Evolutionary conservation across 192 early-diverging fungal species (phyloP).

Genomic region (Irineochytrium annulatum): DNA sequence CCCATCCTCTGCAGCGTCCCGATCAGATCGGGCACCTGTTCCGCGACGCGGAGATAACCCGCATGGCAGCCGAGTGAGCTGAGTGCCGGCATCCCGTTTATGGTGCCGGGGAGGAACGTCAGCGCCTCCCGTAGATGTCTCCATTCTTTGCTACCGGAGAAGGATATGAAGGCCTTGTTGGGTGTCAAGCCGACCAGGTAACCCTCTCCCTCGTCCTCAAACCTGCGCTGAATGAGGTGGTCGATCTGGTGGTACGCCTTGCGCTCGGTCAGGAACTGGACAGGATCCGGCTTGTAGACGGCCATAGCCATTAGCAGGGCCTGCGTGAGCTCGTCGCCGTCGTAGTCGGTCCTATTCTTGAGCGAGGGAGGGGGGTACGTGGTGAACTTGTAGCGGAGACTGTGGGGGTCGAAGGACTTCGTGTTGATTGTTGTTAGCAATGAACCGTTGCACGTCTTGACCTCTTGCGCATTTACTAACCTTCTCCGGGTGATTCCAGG

Average conservation of each 20-base stretch:
- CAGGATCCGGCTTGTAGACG: conserved; percentile 20
- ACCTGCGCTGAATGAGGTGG: conserved; percentile 16
- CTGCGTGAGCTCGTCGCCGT: conserved; percentile 25
- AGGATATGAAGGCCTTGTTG: conserved; percentile 21
- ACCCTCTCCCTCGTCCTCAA: conserved; percentile 19
- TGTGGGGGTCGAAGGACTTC: conserved; percentile 17
- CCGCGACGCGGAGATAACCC: conserved; percentile 26
- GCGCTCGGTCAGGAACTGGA: conserved; percentile 11
- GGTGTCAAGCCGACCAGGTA: conserved; percentile 17
- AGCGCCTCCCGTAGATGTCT: conserved; percentile 26
- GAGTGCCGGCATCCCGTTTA: conserved; percentile 27
- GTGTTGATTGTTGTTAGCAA: neutral
- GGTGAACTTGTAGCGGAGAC: conserved; percentile 21
- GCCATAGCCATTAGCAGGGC: conserved; percentile 14
- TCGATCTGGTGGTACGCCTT: conserved; percentile 19
- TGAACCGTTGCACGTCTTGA: neutral
- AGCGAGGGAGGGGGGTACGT: conserved; percentile 13
- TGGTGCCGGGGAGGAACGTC: conserved; percentile 21
- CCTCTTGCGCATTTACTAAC: too few relatives aligned
- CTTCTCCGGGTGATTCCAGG: conserved; percentile 6
- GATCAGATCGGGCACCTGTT: conserved; percentile 28
- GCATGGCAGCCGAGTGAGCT: conserved; percentile 22
- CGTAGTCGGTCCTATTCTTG: conserved; percentile 15
- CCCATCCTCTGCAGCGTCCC: conserved; percentile 12
- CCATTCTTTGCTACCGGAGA: conserved; percentile 28